phyloP scores from a whole-genome alignment of 768 basidiomycete species.

The Boletellus ananas region DNA sequence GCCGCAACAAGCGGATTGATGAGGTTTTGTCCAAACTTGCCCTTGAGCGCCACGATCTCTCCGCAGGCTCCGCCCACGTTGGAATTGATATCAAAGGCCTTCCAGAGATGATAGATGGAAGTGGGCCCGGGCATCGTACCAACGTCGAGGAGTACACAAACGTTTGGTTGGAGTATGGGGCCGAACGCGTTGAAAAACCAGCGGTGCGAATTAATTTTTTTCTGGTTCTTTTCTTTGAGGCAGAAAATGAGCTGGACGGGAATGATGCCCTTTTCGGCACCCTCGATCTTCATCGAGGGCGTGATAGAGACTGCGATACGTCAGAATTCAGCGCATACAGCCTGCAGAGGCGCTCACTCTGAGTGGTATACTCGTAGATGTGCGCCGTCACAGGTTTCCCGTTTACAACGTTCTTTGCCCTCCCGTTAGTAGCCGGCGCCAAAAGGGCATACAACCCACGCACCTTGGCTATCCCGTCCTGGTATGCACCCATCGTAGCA shows the following conservation, averaged over 20 bases:
- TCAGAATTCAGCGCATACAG: conserved; percentile 6
- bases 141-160: conserved; percentile 90
- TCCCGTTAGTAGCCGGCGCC: conserved; percentile 6
- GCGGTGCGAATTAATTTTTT: conserved; percentile 92
- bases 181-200: conserved; percentile 96
- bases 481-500: conserved; percentile 92
- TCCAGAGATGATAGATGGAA: conserved; percentile 90
- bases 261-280: conserved; percentile 71
- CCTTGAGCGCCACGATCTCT: conserved; percentile 92
- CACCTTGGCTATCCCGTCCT: conserved; percentile 88
- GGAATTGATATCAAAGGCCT: conserved; percentile 89
- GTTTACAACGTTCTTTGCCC: conserved; percentile 63
- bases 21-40: conserved; percentile 72
- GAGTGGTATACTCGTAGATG: conserved; percentile 92
- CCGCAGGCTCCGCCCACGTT: conserved; percentile 92
- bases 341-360: conserved; percentile 44
- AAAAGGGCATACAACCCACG: conserved; percentile 9
- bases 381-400: conserved; percentile 82
- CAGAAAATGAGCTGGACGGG: conserved; percentile 94
- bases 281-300: conserved; percentile 77
- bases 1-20: conserved; percentile 86
- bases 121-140: conserved; percentile 83
- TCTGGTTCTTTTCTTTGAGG: conserved; percentile 89
- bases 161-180: conserved; percentile 80
- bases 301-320: conserved; percentile 64